phyloP scores from a whole-genome alignment of 306 rosid genomes.

The Vigna unguiculata region DNA sequence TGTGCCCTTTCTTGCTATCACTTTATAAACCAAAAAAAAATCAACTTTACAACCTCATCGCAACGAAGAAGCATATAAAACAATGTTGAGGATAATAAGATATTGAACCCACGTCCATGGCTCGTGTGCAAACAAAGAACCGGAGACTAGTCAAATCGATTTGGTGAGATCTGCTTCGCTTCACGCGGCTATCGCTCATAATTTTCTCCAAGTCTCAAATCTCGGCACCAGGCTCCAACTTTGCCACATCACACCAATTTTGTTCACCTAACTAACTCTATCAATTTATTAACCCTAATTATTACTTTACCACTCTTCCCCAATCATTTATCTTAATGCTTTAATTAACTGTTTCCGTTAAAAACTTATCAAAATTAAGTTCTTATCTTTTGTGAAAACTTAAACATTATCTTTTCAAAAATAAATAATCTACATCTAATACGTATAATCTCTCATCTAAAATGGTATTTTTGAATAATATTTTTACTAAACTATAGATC shows the following conservation, averaged over 20 bases:
- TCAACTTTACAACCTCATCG: not conserved
- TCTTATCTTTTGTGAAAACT: no score
- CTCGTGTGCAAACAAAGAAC: constrained; percentile 12
- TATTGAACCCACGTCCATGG: constrained; percentile 25
- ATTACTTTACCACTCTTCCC: no score
- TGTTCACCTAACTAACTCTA: constrained; percentile 30
- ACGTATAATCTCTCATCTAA: no score
- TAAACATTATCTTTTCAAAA: no score
- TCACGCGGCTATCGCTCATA: constrained; percentile 39
- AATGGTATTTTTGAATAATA: no score
- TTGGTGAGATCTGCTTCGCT: constrained; percentile 20
- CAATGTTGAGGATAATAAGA: not conserved
- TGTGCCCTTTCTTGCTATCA: not conserved
- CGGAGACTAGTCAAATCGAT: constrained; percentile 36
- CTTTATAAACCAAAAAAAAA: not conserved
- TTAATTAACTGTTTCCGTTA: not conserved
- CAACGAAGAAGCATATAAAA: not conserved
- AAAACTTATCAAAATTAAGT: no score
- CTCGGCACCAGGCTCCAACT: constrained; percentile 33
- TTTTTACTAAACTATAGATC: no score
- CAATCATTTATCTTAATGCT: not conserved
- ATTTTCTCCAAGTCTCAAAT: constrained; percentile 26
- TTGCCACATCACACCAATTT: not conserved
- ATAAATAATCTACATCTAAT: no score
- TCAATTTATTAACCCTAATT: no score